Base-by-base conservation (phyloP, 768 basidiomycete species). In the Cubamyces sp. region DNA sequence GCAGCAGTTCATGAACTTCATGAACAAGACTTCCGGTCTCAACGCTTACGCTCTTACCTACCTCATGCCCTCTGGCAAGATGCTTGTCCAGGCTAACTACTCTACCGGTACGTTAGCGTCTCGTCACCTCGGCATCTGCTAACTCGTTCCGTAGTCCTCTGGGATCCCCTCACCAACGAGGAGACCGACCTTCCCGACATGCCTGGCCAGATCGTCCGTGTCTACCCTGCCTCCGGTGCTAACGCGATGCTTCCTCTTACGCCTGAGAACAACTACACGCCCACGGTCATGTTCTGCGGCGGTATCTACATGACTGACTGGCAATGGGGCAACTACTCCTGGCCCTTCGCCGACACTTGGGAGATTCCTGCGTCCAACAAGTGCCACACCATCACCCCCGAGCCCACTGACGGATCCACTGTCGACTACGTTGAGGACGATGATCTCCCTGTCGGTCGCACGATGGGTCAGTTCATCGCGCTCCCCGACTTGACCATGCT, bases 391-490 rank as follows among this genome's bases (percentile, higher is more conserved):
- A 88, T 98, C 68, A 93, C 90, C 0, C 95, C 96, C 0, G 94
- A 96, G 70, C 92, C 92, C 46, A 71, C 72, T 4, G 88, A 88
- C 56, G 89, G 88, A 3, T 84, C 87, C 0, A 40, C 79, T 0
- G 80, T 87, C 0, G 74, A 67, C 0, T 93, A 91, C 70, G 75
- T 79, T 6, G 81, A 89, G 67, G 93, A 94, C 61, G 94, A 96
- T 64, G 74, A 84, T 61, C 86, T 95, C 81, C 78, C 85, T 9
- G 81, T 87, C 62, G 84, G 86, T 0, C 84, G 94, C 19, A 92
- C 90, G 26, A 98, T 98, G 95, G 92, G 94, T 11, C 91, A 94
- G 71, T 94, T 96, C 72, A 87, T 96, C 74, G 82, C 83, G 41
- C 87, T 97, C 8, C 87, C 94, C 0, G 85, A 92, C 49, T 89